These are phyloP conservation scores for Ophiosphaerella herpotricha DNA, from an alignment of 2,329 filamentous ascomycete genomes.

Conservation along the genomic window DNA sequence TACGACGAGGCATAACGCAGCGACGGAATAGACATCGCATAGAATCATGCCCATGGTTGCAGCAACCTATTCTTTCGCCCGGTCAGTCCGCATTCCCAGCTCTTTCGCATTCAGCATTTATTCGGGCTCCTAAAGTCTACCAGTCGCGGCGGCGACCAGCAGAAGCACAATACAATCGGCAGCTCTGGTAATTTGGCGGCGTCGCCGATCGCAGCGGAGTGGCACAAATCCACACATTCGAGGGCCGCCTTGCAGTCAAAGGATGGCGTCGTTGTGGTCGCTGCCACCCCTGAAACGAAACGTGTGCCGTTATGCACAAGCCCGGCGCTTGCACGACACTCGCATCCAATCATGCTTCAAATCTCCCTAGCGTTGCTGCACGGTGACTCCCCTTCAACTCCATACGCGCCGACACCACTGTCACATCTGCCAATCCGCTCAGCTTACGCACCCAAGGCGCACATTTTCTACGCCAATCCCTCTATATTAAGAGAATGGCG, in stretches of 20 bases:
- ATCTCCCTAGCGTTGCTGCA: conserved; percentile 29
- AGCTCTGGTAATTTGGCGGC: conserved; percentile 3
- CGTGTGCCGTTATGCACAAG: conserved; percentile 29
- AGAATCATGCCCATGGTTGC: no score
- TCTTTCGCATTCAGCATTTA: background rate
- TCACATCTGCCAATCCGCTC: conserved; percentile 36
- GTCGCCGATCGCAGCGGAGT: conserved; percentile 12
- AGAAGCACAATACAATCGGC: no score
- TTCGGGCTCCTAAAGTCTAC: background rate
- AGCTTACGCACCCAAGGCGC: conserved; percentile 29
- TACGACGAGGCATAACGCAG: no score
- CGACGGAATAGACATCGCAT: no score
- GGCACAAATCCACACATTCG: conserved; percentile 13
- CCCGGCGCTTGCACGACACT: conserved; percentile 30
- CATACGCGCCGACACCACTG: conserved; percentile 37
- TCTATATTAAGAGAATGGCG: conserved; percentile 36
- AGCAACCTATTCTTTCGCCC: no score
- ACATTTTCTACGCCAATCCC: conserved; percentile 29
- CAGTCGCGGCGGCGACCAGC: background rate
- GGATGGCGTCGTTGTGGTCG: conserved; percentile 11
- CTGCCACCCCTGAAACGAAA: conserved; percentile 27
- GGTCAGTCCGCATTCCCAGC: background rate
- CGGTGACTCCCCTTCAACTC: conserved; percentile 35
- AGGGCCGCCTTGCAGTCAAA: conserved; percentile 6
- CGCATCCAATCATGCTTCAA: conserved; percentile 28